phyloP scores from a whole-genome alignment of 495 filamentous ascomycete species.

The Penicillium paxilli region DNA sequence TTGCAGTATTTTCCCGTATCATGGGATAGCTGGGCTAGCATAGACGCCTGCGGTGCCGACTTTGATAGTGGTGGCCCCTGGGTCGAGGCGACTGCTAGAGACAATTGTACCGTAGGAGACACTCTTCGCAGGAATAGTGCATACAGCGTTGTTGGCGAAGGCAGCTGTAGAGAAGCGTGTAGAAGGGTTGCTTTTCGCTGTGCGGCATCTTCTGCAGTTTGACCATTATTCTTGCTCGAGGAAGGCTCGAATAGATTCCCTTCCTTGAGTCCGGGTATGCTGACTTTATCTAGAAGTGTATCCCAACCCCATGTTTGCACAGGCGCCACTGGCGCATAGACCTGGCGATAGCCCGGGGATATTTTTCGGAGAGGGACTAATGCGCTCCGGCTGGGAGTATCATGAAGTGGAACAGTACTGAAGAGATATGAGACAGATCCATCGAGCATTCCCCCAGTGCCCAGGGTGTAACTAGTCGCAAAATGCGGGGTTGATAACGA shows the following conservation, averaged over 20 bases:
- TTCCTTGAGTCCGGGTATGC: constrained; percentile 18
- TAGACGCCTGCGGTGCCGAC: constrained; percentile 44
- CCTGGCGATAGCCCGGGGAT: constrained; percentile 68
- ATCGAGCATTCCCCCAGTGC: constrained; percentile 81
- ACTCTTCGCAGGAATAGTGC: constrained; percentile 83
- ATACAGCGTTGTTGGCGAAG: constrained; percentile 81
- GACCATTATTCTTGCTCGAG: constrained; percentile 5
- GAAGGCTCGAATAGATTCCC: background rate
- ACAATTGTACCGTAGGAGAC: constrained; percentile 74
- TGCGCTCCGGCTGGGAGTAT: constrained; percentile 54
- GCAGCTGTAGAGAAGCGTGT: constrained; percentile 81
- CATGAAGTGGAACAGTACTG: constrained; percentile 70
- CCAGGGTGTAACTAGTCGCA: constrained; percentile 85
- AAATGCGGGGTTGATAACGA: constrained; percentile 90
- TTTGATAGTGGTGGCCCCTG: constrained; percentile 47
- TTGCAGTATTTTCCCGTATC: constrained; percentile 86
- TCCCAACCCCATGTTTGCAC: constrained; percentile 34
- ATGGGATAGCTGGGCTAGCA: constrained; percentile 79
- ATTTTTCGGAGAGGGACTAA: constrained; percentile 63
- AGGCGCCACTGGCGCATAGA: constrained; percentile 45
- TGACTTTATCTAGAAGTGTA: constrained; percentile 30
- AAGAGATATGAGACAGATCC: constrained; percentile 91
- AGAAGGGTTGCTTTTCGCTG: constrained; percentile 64
- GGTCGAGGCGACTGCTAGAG: constrained; percentile 80
- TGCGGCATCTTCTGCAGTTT: constrained; percentile 14